A percentile compares a stretch with the other conserved stretches of the same genome.
phyloP scores from a whole-genome alignment of 208 protist species.

The Crithidia fasciculata region DNA sequence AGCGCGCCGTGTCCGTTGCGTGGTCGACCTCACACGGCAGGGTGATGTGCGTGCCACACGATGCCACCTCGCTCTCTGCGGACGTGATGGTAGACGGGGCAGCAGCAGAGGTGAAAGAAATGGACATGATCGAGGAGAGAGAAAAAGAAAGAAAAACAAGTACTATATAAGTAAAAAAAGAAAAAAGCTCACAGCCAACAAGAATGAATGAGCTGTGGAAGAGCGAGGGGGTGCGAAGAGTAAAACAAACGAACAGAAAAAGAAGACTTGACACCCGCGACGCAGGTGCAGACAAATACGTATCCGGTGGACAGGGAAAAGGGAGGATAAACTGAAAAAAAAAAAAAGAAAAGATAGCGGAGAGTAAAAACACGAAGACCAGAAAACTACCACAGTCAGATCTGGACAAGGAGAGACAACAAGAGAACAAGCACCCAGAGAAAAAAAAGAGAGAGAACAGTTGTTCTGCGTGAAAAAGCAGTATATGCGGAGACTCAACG shows the following conservation, averaged over 20 bases:
- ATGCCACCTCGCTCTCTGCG: constrained; percentile 9
- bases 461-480: no score
- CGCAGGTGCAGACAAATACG: no score
- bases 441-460: no score
- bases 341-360: background rate
- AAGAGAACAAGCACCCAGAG: no score
- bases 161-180: background rate
- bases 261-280: no score
- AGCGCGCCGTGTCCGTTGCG: constrained; percentile 2
- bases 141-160: background rate
- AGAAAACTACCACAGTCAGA: background rate
- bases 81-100: background rate
- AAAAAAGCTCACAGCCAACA: background rate
- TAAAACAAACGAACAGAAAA: no score
- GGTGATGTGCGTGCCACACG: constrained; percentile 17
- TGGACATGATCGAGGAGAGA: constrained; percentile 4
- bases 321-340: background rate
- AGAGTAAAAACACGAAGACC: background rate
- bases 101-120: background rate
- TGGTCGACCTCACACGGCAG: constrained; percentile 18
- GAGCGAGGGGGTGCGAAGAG: no score
- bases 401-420: no score
- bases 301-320: background rate
- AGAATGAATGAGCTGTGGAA: no score
- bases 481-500: no score